phyloP scores from a whole-genome alignment of 2,329 filamentous ascomycete species.

The Diplodia sapinea region DNA sequence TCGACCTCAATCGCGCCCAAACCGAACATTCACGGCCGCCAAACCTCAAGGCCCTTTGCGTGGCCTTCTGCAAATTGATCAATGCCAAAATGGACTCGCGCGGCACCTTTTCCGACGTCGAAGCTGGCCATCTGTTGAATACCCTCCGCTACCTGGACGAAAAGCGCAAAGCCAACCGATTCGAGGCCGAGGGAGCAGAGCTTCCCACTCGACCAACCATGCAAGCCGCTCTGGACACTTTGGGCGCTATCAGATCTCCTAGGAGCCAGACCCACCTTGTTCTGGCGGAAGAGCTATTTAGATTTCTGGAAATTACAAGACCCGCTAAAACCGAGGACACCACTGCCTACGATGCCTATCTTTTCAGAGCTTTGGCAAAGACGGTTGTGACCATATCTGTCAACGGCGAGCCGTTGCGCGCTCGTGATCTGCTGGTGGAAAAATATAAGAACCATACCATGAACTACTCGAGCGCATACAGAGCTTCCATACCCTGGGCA shows the following conservation, averaged over 20 bases:
- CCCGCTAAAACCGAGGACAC: not conserved
- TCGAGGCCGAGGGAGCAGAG: not conserved
- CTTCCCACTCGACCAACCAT: not conserved
- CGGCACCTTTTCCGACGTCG: slow-evolving; percentile 25
- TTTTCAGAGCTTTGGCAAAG: not conserved
- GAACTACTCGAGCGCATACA: not conserved
- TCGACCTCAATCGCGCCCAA: slow-evolving; percentile 69
- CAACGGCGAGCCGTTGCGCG: slow-evolving; percentile 6
- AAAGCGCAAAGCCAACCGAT: not conserved
- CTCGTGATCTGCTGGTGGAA: slow-evolving; percentile 9
- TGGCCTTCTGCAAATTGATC: slow-evolving; percentile 51
- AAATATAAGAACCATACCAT: not conserved
- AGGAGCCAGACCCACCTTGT: slow-evolving; percentile 2
- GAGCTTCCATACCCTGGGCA: slow-evolving; percentile 35
- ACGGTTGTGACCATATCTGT: not conserved
- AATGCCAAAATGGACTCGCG: not conserved
- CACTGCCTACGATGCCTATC: no score
- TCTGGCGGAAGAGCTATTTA: slow-evolving; percentile 11
- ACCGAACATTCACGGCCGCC: slow-evolving; percentile 70
- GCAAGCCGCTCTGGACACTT: not conserved
- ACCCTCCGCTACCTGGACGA: slow-evolving; percentile 54
- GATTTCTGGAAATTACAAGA: not conserved
- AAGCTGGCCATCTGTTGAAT: slow-evolving; percentile 61
- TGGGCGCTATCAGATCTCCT: not conserved
- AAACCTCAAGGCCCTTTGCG: slow-evolving; percentile 64